Conservation (phyloP, 306 rosid genomes). For the Ormosia semicastrata region DNA sequence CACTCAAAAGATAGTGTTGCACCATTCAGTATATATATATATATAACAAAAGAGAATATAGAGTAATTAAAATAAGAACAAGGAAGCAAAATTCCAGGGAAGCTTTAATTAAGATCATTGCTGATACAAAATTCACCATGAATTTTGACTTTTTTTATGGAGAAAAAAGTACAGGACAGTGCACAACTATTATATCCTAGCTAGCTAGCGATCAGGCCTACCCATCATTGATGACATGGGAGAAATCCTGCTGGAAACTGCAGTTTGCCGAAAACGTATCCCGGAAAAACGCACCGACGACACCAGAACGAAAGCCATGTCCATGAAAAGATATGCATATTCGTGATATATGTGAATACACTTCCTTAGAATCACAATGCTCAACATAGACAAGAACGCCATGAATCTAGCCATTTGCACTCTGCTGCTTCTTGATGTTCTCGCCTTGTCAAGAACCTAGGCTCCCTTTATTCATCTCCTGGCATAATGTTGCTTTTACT, state of each 20-base stretch:
- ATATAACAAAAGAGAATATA: neutral
- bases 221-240: conserved; percentile 51
- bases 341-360: conserved; percentile 42
- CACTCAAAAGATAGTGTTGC: neutral
- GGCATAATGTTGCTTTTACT: conserved; percentile 15
- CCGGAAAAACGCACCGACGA: conserved; percentile 49
- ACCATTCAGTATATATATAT: neutral
- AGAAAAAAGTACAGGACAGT: neutral
- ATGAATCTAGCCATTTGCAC: conserved; percentile 38
- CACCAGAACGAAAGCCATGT: conserved; percentile 38
- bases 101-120: neutral
- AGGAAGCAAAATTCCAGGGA: neutral
- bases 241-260: conserved; percentile 43
- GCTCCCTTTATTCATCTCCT: neutral
- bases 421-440: neutral
- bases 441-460: neutral
- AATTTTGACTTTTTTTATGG: neutral
- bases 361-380: conserved; percentile 56
- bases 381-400: conserved; percentile 39
- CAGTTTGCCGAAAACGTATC: conserved; percentile 23
- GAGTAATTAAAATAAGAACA: neutral
- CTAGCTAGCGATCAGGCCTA: conserved; percentile 53
- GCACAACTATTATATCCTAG: neutral
- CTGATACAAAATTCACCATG: neutral
- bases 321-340: conserved; percentile 32